Conservation (phyloP, 1,139 yeast species). For the Hansenula lynferdii region DNA sequence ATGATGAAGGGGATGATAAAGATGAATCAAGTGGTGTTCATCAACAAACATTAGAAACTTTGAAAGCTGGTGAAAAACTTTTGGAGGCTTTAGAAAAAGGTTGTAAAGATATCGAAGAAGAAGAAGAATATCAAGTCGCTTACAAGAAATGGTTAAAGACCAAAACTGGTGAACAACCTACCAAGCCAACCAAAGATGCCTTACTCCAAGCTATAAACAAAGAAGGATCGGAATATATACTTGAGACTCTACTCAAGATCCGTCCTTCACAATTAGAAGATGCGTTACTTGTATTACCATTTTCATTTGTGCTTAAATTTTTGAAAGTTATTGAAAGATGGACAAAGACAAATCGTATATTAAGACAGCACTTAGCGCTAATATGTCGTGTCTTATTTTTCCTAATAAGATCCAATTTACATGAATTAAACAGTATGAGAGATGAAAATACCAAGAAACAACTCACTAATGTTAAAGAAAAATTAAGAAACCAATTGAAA, state of each 20-base stretch:
- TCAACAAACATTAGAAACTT: constrained; percentile 83
- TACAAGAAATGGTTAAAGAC: constrained; percentile 34
- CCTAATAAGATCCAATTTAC: constrained; percentile 66
- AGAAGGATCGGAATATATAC: constrained; percentile 73
- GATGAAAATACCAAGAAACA: constrained; percentile 57
- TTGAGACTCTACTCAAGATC: constrained; percentile 64
- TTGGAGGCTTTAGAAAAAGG: constrained; percentile 93
- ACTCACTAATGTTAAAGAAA: constrained; percentile 50
- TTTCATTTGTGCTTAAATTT: constrained; percentile 71
- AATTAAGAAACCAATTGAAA: constrained; percentile 50
- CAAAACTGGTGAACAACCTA: constrained; percentile 40
- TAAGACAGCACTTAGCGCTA: constrained; percentile 47
- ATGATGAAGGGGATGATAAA: constrained; percentile 40
- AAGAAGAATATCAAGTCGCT: constrained; percentile 40
- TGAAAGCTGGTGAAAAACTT: constrained; percentile 91
- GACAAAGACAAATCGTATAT: constrained; percentile 47
- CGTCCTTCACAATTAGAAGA: constrained; percentile 87
- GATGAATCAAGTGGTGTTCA: constrained; percentile 64
- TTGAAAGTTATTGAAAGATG: constrained; percentile 72
- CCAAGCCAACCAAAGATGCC: constrained; percentile 62
- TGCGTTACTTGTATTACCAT: constrained; percentile 85
- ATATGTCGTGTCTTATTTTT: constrained; percentile 75
- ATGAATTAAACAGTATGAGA: constrained; percentile 65
- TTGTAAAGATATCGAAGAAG: constrained; percentile 59
- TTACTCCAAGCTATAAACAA: constrained; percentile 66